Conservation (phyloP, 2,329 filamentous ascomycete species). For the Colletotrichum eremochloae region DNA sequence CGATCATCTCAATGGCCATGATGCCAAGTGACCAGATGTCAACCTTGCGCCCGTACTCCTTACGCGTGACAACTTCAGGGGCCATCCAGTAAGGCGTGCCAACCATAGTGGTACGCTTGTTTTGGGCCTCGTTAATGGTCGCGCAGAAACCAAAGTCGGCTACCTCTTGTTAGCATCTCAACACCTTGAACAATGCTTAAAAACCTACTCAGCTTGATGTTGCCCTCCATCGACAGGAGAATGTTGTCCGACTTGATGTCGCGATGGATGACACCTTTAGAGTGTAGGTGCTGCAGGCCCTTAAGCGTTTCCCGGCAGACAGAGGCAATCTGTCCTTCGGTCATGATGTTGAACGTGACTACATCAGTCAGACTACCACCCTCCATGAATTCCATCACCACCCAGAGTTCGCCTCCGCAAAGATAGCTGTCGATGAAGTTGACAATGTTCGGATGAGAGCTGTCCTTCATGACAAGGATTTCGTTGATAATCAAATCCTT, state of each 20-base stretch:
- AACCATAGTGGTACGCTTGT: constrained; percentile 99
- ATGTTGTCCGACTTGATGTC: constrained; percentile 99
- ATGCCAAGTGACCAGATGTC: constrained; percentile 99
- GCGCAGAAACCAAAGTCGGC: constrained; percentile 99
- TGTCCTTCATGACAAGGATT: constrained; percentile 99
- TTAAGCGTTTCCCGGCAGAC: constrained; percentile 94
- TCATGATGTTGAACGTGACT: constrained; percentile 99
- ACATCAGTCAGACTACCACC: constrained; percentile 97
- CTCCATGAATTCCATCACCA: constrained; percentile 99
- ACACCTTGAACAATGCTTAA: not conserved
- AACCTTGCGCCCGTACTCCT: constrained; percentile 98
- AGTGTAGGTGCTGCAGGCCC: constrained; percentile 94
- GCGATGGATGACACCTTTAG: constrained; percentile 97
- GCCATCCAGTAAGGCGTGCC: constrained; percentile 99
- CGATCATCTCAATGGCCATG: constrained; percentile 99
- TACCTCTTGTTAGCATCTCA: constrained; percentile 57
- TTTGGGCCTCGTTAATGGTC: constrained; percentile 96
- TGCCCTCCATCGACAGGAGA: constrained; percentile 90
- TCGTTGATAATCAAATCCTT: constrained; percentile 99
- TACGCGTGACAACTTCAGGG: constrained; percentile 95
- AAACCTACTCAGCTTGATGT: constrained; percentile 92
- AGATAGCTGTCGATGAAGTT: constrained; percentile 99
- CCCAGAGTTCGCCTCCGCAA: constrained; percentile 91
- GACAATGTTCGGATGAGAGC: constrained; percentile 97
- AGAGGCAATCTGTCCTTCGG: constrained; percentile 94